Percentiles rank a stretch among this genome's conserved stretches.
These are phyloP conservation scores for Candolleomyces efflorescens DNA, from an alignment of 768 basidiomycete genomes.

Conservation along the genomic window DNA sequence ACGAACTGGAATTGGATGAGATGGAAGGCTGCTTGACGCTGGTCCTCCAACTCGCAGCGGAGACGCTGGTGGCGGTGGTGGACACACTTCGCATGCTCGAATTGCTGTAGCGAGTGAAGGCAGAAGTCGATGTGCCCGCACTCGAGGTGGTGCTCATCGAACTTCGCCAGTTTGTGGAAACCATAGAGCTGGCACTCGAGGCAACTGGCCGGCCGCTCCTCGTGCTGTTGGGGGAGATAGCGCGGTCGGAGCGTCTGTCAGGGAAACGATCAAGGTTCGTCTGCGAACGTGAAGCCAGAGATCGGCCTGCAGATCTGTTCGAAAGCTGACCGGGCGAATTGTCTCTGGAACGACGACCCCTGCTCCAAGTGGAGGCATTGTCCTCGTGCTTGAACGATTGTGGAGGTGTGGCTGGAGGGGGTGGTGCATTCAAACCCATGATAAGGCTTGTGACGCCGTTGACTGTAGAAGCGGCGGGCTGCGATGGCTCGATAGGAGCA, in stretches of 20 bases:
- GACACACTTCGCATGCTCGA: conserved; percentile 69
- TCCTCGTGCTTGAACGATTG: conserved; percentile 30
- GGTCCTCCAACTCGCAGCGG: conserved; percentile 69
- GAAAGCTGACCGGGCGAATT: conserved; percentile 16
- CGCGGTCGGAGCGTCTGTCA: conserved; percentile 37
- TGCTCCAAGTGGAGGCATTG: conserved; percentile 40
- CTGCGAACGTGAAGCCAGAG: conserved; percentile 24
- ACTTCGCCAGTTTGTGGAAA: conserved; percentile 74
- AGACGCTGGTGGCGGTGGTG: conserved; percentile 78
- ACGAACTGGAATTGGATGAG: conserved; percentile 16
- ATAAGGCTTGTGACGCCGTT: conserved; percentile 74
- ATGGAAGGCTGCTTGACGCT: conserved; percentile 32
- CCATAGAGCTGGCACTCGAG: conserved; percentile 59
- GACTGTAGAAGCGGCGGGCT: conserved; percentile 61
- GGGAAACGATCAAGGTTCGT: conserved; percentile 30
- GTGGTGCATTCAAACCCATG: conserved; percentile 59
- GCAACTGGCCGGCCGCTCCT: conserved; percentile 49
- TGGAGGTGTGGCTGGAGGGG: conserved; percentile 21
- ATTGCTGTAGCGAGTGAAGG: conserved; percentile 80
- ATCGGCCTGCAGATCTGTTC: conserved; percentile 24
- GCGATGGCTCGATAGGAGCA: conserved; percentile 16
- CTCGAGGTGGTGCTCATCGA: conserved; percentile 69
- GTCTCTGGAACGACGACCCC: conserved; percentile 40
- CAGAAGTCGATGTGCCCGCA: conserved; percentile 62
- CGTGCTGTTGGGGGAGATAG: conserved; percentile 55